Conservation (phyloP, 2,329 filamentous ascomycete species). For the Sarocladiaceae sp. region DNA sequence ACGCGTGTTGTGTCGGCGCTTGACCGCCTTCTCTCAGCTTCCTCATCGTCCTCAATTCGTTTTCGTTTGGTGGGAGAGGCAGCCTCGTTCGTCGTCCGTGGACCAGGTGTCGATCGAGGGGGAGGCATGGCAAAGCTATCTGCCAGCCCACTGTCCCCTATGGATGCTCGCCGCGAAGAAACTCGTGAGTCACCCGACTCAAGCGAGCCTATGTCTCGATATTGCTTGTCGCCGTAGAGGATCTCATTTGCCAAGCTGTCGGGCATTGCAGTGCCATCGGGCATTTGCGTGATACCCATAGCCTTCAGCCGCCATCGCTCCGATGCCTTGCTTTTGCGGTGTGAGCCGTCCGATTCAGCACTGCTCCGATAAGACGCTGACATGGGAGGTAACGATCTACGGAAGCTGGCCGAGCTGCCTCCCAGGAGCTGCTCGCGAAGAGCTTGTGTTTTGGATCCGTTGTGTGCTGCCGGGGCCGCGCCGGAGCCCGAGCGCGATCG, state of each 20-base stretch:
- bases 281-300: conserved; percentile 46
- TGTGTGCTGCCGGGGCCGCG: neutral
- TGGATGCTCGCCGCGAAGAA: conserved; percentile 19
- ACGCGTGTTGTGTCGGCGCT: conserved; percentile 10
- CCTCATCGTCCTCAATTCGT: conserved; percentile 14
- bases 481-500: conserved; percentile 4
- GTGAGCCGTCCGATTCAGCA: conserved; percentile 19
- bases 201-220: conserved; percentile 20
- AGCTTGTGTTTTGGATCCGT: conserved; percentile 29
- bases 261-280: conserved; percentile 46
- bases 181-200: conserved; percentile 19
- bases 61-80: conserved; percentile 17
- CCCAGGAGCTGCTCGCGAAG: conserved; percentile 28
- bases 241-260: conserved; percentile 43
- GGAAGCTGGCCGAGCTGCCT: conserved; percentile 24
- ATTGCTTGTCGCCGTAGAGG: conserved; percentile 33
- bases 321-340: conserved; percentile 30
- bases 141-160: conserved; percentile 13
- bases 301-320: conserved; percentile 41
- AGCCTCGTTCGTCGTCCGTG: conserved; percentile 11
- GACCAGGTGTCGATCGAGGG: neutral
- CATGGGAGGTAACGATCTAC: conserved; percentile 29
- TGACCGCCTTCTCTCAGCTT: conserved; percentile 1
- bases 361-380: conserved; percentile 23
- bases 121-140: conserved; percentile 8